A percentile compares a stretch with the other conserved stretches of the same genome.
Evolutionary conservation across 2,329 filamentous ascomycete species (phyloP).

Genomic region (Ophiocordyceps polyrhachis-furcata): DNA sequence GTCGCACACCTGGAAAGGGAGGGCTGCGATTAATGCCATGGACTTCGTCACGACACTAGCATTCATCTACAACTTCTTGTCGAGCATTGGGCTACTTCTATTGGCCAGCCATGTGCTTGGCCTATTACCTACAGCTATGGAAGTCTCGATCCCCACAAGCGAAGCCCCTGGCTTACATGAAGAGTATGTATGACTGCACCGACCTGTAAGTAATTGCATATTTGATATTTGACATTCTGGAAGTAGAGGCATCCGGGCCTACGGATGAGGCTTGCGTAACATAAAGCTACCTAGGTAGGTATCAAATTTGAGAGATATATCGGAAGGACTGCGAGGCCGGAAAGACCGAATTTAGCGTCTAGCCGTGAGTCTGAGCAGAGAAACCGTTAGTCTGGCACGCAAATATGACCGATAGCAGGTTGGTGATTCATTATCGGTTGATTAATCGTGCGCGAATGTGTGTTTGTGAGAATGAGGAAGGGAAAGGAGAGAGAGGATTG

Average conservation of each 20-base stretch:
- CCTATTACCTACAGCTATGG: background rate
- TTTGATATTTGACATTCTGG: too few relatives aligned
- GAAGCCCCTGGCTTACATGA: too few relatives aligned
- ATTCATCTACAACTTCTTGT: background rate
- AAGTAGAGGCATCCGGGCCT: too few relatives aligned
- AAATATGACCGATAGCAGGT: conserved; percentile 42
- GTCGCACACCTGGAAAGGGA: conserved; percentile 1
- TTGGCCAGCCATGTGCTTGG: background rate
- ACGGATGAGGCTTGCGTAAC: background rate
- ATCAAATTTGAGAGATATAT: conserved; percentile 8
- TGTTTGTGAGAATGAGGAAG: conserved; percentile 20
- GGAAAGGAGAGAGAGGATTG: conserved; percentile 7
- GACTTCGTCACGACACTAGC: background rate
- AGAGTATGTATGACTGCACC: too few relatives aligned
- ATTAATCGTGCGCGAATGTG: conserved; percentile 36
- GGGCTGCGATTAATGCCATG: background rate
- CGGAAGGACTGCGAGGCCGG: conserved; percentile 11
- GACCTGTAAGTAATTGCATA: too few relatives aligned
- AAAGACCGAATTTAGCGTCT: conserved; percentile 7
- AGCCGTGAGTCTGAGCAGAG: conserved; percentile 7
- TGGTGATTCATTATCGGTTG: conserved; percentile 33
- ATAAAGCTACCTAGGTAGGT: background rate
- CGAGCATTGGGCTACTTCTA: background rate
- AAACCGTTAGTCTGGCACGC: conserved; percentile 32
- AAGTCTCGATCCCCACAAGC: background rate